phyloP scores from a whole-genome alignment of 306 rosid species.

The Citrullus colocynthis region DNA sequence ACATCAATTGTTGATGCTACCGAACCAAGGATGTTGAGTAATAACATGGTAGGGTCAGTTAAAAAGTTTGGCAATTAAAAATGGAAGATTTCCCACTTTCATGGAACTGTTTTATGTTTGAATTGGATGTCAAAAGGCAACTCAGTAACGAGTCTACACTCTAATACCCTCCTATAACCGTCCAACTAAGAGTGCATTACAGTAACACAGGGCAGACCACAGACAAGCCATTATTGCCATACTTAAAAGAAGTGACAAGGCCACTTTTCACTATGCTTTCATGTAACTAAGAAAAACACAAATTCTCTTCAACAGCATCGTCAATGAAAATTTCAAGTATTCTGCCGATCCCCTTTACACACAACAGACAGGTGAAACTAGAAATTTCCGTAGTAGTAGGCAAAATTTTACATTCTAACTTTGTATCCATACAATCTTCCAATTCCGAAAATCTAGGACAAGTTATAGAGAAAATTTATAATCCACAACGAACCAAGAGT shows the following conservation, averaged over 20 bases:
- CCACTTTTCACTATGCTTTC: background rate
- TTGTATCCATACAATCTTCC: background rate
- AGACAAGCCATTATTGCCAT: background rate
- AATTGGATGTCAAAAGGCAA: background rate
- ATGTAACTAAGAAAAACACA: background rate
- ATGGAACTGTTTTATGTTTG: background rate
- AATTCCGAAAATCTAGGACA: background rate
- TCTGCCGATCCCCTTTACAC: background rate
- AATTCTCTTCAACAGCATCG: background rate
- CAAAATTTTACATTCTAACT: background rate
- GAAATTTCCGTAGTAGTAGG: background rate
- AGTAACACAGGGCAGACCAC: background rate
- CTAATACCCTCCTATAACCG: background rate
- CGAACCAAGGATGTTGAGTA: background rate
- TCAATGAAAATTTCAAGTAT: background rate
- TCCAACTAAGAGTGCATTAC: background rate
- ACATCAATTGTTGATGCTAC: background rate
- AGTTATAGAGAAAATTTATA: background rate
- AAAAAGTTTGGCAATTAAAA: background rate
- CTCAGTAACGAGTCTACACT: background rate
- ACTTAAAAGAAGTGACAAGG: background rate
- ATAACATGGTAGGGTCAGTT: background rate
- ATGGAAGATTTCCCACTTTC: background rate
- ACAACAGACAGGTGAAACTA: background rate
- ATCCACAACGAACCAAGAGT: background rate